Percentiles rank a stretch among this genome's conserved stretches.
phyloP scores from a whole-genome alignment of 2,329 filamentous ascomycete species.

The Hortaea sp. region DNA sequence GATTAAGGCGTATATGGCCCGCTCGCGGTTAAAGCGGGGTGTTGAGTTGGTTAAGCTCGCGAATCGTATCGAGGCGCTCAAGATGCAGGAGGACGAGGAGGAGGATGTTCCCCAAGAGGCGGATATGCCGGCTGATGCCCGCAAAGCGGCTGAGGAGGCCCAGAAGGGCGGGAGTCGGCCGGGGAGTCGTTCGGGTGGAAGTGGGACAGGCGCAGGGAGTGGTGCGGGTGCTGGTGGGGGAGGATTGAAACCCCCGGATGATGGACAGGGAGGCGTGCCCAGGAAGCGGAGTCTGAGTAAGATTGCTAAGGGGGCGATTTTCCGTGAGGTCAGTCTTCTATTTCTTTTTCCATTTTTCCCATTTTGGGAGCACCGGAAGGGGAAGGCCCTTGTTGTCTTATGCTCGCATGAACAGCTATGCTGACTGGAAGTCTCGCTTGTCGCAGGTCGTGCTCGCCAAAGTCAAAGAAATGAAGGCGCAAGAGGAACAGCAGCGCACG shows the following conservation, averaged over 20 bases:
- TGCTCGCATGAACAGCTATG: background rate
- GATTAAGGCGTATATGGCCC: slow-evolving; percentile 87
- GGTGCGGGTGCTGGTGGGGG: slow-evolving; percentile 1
- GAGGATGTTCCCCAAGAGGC: slow-evolving; percentile 52
- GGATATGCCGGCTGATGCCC: slow-evolving; percentile 53
- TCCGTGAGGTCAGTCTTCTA: slow-evolving; percentile 60
- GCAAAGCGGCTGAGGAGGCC: slow-evolving; percentile 44
- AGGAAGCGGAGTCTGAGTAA: slow-evolving; percentile 47
- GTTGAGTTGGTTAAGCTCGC: slow-evolving; percentile 94
- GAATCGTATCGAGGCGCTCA: slow-evolving; percentile 90
- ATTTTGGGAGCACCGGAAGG: no score
- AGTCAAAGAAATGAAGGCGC: slow-evolving; percentile 81
- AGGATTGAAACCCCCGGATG: slow-evolving; percentile 15
- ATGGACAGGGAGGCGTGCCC: slow-evolving; percentile 13
- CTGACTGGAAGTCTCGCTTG: background rate
- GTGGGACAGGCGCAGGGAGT: no score
- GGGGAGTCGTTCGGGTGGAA: background rate
- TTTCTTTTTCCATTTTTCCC: no score
- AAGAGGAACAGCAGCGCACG: slow-evolving; percentile 50
- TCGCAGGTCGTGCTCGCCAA: slow-evolving; percentile 63
- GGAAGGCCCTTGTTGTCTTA: no score
- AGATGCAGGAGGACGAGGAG: slow-evolving; percentile 83
- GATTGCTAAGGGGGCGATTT: slow-evolving; percentile 62
- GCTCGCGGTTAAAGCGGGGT: slow-evolving; percentile 80
- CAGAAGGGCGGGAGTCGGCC: slow-evolving; percentile 15